Percentiles rank a stretch among this genome's conserved stretches.
phyloP scores from a whole-genome alignment of 78 protist species.

The Protostelium mycophagum region DNA sequence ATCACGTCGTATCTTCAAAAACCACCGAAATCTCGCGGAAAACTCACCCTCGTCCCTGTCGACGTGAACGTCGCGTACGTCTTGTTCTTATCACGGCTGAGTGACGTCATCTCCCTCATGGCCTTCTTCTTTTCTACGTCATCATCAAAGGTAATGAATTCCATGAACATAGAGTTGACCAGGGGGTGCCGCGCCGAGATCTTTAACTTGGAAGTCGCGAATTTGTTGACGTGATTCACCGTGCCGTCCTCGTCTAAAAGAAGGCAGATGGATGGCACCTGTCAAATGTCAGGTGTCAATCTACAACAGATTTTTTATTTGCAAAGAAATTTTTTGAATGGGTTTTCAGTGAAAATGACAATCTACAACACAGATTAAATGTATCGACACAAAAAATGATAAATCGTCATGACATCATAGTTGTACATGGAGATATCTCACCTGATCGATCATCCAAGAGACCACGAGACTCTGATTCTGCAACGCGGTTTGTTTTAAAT shows the following conservation, averaged over 20 bases:
- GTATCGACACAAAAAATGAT: too few relatives aligned
- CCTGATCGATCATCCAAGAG: background rate
- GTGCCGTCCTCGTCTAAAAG: background rate
- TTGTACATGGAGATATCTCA: background rate
- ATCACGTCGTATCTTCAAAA: too few relatives aligned
- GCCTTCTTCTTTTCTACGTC: background rate
- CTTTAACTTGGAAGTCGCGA: background rate
- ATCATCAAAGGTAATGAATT: background rate
- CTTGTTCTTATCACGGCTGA: background rate
- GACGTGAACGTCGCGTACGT: background rate
- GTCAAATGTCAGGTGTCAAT: too few relatives aligned
- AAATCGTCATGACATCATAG: background rate
- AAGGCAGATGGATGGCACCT: background rate
- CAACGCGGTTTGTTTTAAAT: background rate
- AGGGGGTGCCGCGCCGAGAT: background rate
- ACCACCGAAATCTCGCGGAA: too few relatives aligned
- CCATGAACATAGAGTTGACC: background rate
- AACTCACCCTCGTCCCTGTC: background rate
- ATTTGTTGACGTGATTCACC: background rate
- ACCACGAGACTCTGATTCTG: background rate
- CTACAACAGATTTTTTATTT: too few relatives aligned
- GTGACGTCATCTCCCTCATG: background rate
- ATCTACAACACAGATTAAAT: too few relatives aligned
- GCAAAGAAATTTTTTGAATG: too few relatives aligned
- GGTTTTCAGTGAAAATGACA: too few relatives aligned